Conservation (phyloP, 2,329 filamentous ascomycete species). For the Ophiostoma australiae region DNA sequence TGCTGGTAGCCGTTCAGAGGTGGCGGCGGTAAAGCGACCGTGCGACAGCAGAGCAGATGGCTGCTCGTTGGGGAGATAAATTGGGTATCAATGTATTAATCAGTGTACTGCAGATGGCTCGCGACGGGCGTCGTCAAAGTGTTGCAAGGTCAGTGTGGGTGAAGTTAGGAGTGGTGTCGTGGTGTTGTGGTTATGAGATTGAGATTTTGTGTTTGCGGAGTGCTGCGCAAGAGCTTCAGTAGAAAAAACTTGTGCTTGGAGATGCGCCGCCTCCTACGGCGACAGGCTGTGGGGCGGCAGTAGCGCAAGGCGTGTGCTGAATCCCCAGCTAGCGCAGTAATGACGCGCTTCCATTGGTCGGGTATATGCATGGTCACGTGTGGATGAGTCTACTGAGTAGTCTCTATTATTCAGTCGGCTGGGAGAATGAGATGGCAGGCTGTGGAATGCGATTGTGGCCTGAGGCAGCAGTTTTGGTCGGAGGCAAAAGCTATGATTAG, state of each 20-base stretch:
- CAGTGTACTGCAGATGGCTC: background rate
- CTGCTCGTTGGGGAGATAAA: background rate
- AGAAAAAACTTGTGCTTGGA: conserved; percentile 12
- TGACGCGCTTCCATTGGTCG: conserved; percentile 24
- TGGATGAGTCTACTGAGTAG: background rate
- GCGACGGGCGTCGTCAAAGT: background rate
- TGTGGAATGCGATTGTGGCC: background rate
- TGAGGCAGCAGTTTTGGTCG: background rate
- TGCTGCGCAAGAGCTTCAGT: conserved; percentile 9
- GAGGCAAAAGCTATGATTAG: background rate
- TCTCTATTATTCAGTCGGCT: background rate
- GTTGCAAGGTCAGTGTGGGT: background rate
- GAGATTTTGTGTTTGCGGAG: background rate
- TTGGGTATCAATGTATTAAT: background rate
- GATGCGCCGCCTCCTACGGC: conserved; percentile 20
- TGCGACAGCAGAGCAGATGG: background rate
- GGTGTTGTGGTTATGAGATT: background rate
- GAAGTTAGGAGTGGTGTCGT: background rate
- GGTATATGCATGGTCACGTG: conserved; percentile 17
- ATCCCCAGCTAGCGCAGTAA: conserved; percentile 19
- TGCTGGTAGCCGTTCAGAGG: background rate
- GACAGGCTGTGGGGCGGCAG: conserved; percentile 1
- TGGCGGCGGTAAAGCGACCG: background rate
- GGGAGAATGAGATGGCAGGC: background rate
- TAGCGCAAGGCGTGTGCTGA: conserved; percentile 15